Percentiles rank a stretch among this genome's conserved stretches.
These are phyloP conservation scores for Hanseniaspora hatyaiensis DNA, from an alignment of 805 yeast species.

Conservation along the genomic window DNA sequence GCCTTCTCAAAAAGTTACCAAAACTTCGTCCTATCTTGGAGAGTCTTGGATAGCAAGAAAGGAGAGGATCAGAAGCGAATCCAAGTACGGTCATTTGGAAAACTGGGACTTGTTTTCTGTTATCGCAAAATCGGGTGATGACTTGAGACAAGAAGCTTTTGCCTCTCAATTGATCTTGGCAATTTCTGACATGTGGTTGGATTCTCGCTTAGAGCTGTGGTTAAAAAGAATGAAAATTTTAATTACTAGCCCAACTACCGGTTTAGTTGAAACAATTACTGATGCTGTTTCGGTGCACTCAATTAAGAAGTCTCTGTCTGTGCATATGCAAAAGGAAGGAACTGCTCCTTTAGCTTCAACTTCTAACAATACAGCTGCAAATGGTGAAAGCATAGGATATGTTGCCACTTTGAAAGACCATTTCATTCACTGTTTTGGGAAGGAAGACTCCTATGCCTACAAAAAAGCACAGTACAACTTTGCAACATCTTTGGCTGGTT, in stretches of 20 bases:
- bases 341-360: slow-evolving; percentile 1
- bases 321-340: slow-evolving; percentile 53
- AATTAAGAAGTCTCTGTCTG: slow-evolving; percentile 81
- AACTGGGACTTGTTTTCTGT: slow-evolving; percentile 95
- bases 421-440: slow-evolving; percentile 66
- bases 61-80: slow-evolving; percentile 63
- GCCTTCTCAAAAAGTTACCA: slow-evolving; percentile 18
- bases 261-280: slow-evolving; percentile 89
- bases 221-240: slow-evolving; percentile 86
- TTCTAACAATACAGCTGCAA: no score
- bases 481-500: slow-evolving; percentile 77
- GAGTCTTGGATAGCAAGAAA: slow-evolving; percentile 88
- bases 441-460: slow-evolving; percentile 40
- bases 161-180: slow-evolving; percentile 89
- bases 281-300: slow-evolving; percentile 91
- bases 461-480: slow-evolving; percentile 74
- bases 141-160: slow-evolving; percentile 91
- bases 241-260: slow-evolving; percentile 81
- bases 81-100: slow-evolving; percentile 72
- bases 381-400: slow-evolving; percentile 48
- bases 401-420: slow-evolving; percentile 70
- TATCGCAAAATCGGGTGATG: slow-evolving; percentile 93
- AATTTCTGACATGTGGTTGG: slow-evolving; percentile 74
- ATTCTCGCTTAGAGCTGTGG: slow-evolving; percentile 64
- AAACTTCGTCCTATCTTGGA: slow-evolving; percentile 48